Conservation (phyloP, 805 yeast genomes). For the Maudiozyma serrabonitensis region DNA sequence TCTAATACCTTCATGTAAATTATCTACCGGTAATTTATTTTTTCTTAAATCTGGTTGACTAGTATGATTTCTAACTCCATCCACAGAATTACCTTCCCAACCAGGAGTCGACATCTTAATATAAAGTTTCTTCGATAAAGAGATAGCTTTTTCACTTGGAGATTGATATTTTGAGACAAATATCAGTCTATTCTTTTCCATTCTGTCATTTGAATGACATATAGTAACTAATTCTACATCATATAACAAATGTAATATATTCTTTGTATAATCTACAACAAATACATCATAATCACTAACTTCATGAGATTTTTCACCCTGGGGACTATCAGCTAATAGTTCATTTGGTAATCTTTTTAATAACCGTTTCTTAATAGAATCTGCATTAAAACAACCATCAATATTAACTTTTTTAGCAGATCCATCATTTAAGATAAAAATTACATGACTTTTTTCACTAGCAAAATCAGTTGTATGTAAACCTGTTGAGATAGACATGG, state of each 20-base stretch:
- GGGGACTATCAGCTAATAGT: slow-evolving; percentile 10
- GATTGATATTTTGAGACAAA: slow-evolving; percentile 53
- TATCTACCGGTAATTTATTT: slow-evolving; percentile 12
- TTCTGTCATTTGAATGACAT: slow-evolving; percentile 64
- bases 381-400: slow-evolving; percentile 72
- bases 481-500: slow-evolving; percentile 8
- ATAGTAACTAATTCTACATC: slow-evolving; percentile 77
- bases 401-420: slow-evolving; percentile 57
- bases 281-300: slow-evolving; percentile 48
- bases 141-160: slow-evolving; percentile 55
- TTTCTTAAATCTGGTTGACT: background rate
- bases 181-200: slow-evolving; percentile 60
- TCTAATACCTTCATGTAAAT: slow-evolving; percentile 25
- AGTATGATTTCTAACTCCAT: background rate
- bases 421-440: slow-evolving; percentile 71
- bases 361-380: slow-evolving; percentile 61
- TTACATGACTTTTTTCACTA: slow-evolving; percentile 38
- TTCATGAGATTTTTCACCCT: slow-evolving; percentile 21
- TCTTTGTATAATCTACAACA: slow-evolving; percentile 37
- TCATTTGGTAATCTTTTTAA: slow-evolving; percentile 40
- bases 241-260: slow-evolving; percentile 40
- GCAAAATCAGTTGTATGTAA: slow-evolving; percentile 15
- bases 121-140: slow-evolving; percentile 41
- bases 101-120: slow-evolving; percentile 11
- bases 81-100: background rate